Conservation (phyloP, 208 protist species). For the Jaenimonas drosophilae region DNA sequence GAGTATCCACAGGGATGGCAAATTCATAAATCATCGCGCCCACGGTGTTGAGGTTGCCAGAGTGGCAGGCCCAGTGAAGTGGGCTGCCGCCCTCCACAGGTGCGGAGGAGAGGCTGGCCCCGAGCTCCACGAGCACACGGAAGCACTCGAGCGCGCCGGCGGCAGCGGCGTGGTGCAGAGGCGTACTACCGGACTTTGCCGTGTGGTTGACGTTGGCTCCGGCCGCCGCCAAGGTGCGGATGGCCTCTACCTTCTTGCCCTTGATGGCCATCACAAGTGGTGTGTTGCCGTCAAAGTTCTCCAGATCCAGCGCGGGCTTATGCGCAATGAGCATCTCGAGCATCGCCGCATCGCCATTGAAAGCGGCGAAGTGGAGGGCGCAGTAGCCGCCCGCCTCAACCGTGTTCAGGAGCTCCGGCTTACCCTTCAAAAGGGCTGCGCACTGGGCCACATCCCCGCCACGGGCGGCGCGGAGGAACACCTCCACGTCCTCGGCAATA, state of each 20-base stretch:
- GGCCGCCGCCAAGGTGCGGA: conserved; percentile 43
- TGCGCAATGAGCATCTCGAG: conserved; percentile 50
- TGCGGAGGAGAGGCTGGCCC: conserved; percentile 30
- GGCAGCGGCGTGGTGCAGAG: conserved; percentile 68
- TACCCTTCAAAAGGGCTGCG: conserved; percentile 38
- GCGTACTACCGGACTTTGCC: conserved; percentile 45
- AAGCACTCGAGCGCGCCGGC: conserved; percentile 70
- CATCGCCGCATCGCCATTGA: conserved; percentile 71
- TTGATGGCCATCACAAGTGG: conserved; percentile 80
- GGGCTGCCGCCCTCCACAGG: conserved; percentile 57
- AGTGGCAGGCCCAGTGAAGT: conserved; percentile 85
- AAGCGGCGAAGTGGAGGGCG: conserved; percentile 85
- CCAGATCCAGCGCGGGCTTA: conserved; percentile 40
- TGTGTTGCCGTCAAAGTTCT: conserved; percentile 83
- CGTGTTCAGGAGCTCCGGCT: conserved; percentile 42
- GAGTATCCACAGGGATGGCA: conserved; percentile 53
- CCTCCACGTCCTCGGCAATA: conserved; percentile 73
- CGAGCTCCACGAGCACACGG: conserved; percentile 45
- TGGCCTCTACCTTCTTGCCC: conserved; percentile 41
- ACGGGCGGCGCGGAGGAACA: conserved; percentile 66
- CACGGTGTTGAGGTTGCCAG: conserved; percentile 56
- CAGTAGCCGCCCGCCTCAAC: conserved; percentile 74
- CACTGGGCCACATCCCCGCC: conserved; percentile 34
- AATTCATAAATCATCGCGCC: conserved; percentile 75
- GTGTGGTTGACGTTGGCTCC: conserved; percentile 63